These are phyloP conservation scores for Iris macrosiphon DNA, from an alignment of 106 monocot genomes.

Conservation along the genomic window DNA sequence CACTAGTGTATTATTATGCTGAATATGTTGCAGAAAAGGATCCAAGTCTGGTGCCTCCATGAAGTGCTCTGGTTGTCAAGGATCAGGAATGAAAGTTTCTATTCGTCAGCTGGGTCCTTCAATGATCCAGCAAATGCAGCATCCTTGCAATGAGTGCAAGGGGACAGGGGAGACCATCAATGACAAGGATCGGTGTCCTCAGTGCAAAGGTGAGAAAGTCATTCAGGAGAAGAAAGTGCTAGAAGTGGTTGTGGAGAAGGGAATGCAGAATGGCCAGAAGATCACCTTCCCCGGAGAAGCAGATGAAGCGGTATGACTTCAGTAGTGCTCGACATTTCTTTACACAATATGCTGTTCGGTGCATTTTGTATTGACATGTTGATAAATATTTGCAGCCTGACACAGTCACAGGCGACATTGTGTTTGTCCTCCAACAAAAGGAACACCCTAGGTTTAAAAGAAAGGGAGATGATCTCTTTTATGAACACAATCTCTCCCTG, in stretches of 20 bases:
- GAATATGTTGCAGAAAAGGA: constrained; percentile 82
- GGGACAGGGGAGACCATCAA: constrained; percentile 83
- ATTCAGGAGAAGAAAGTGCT: constrained; percentile 90
- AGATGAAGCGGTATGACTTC: constrained; percentile 93
- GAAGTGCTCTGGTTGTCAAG: constrained; percentile 77
- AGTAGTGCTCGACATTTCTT: no score
- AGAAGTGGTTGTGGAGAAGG: constrained; percentile 86
- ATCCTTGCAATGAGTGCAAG: constrained; percentile 88
- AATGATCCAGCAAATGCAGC: constrained; percentile 98
- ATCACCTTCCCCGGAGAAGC: constrained; percentile 95
- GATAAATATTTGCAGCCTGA: constrained; percentile 55
- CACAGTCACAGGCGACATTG: constrained; percentile 72
- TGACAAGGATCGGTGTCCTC: constrained; percentile 74
- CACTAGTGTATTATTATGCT: no score
- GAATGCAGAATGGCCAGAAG: constrained; percentile 89
- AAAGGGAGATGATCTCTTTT: constrained; percentile 91
- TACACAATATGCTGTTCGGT: no score
- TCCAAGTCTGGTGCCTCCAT: constrained; percentile 91
- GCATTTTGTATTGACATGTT: no score
- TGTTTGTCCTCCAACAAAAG: constrained; percentile 86
- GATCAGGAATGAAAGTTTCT: constrained; percentile 87
- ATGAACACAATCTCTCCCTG: constrained; percentile 69
- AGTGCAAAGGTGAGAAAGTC: constrained; percentile 94
- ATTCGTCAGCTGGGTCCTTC: constrained; percentile 80
- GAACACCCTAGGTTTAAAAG: constrained; percentile 88